phyloP scores from a whole-genome alignment of 345 rosid species.

The Brassica cretica region DNA sequence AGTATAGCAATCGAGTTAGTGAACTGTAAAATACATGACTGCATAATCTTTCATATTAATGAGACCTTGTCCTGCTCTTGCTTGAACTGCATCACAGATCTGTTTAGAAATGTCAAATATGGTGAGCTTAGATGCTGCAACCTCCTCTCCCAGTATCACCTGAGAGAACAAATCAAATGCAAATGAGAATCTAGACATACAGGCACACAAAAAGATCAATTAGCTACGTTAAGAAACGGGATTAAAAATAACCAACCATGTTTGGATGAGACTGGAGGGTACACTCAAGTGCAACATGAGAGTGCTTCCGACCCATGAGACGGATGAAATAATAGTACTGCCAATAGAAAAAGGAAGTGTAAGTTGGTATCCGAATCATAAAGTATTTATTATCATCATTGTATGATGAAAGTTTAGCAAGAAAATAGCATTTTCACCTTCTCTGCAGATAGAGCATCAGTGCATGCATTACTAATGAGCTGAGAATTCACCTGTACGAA shows the following conservation, averaged over 20 bases:
- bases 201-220: not conserved
- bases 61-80: constrained; percentile 84
- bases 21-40: constrained; percentile 7
- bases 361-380: constrained; percentile 13
- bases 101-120: constrained; percentile 85
- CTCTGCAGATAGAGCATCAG: constrained; percentile 98
- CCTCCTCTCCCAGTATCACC: constrained; percentile 98
- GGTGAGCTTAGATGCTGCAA: constrained; percentile 97
- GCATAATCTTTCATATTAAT: constrained; percentile 24
- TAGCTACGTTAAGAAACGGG: not conserved
- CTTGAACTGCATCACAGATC: constrained; percentile 96
- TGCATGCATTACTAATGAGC: constrained; percentile 96
- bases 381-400: not conserved
- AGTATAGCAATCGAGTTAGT: constrained; percentile 30
- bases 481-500: constrained; percentile 84
- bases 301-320: constrained; percentile 96
- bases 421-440: constrained; percentile 54
- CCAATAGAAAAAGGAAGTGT: constrained; percentile 13
- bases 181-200: constrained; percentile 17
- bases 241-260: constrained; percentile 58
- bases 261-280: constrained; percentile 98
- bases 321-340: constrained; percentile 98
- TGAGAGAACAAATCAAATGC: constrained; percentile 33
- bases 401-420: not conserved
- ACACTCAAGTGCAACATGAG: constrained; percentile 97